These are phyloP conservation scores for Malus domestica DNA, from an alignment of 306 rosid genomes.

Conservation along the genomic window DNA sequence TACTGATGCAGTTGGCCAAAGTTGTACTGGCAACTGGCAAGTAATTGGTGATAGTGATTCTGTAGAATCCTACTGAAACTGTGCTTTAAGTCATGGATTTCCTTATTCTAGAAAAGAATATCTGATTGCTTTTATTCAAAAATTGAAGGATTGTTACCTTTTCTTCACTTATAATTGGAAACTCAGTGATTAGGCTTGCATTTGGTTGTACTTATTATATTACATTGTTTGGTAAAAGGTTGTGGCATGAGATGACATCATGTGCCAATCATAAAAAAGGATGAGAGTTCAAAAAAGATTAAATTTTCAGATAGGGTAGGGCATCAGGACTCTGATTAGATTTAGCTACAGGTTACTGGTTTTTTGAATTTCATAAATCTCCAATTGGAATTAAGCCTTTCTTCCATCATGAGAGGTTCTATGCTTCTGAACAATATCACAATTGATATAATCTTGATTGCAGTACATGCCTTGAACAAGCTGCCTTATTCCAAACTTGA, in stretches of 20 bases:
- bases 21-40: not conserved
- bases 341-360: not conserved
- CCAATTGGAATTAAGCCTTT: not conserved
- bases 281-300: not conserved
- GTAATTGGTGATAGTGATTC: not conserved
- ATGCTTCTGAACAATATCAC: not conserved
- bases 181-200: not conserved
- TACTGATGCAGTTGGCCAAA: not conserved
- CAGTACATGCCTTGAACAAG: constrained; percentile 99
- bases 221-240: not conserved
- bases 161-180: not conserved
- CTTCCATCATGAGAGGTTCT: not conserved
- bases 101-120: not conserved
- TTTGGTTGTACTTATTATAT: not conserved
- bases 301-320: not conserved
- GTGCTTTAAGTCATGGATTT: not conserved
- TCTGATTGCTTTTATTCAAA: not conserved
- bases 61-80: not conserved
- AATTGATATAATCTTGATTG: constrained; percentile 10
- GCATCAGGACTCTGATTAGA: not conserved
- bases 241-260: not conserved
- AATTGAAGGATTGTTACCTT: not conserved
- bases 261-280: not conserved
- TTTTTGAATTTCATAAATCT: not conserved
- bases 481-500: constrained; percentile 98